Evolutionary conservation across 441 rosid genomes (phyloP), one percentile per base, ranked within the genome.

Genomic region (Pelargonium fulgidum): DNA sequence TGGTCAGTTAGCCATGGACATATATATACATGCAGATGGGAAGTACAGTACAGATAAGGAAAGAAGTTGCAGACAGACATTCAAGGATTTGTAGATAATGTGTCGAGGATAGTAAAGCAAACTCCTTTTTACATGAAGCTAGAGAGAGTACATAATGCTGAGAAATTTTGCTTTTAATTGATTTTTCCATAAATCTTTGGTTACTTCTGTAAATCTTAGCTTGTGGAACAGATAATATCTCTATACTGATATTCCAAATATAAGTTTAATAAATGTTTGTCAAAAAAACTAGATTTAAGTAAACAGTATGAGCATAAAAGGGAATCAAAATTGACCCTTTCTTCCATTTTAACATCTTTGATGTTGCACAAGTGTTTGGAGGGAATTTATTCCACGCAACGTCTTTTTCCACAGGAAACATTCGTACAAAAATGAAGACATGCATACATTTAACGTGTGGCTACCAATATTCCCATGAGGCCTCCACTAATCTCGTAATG

Each of bases 391-490:
- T 22, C 13, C 13, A 13, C n/a, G 22, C 36, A 29, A 29, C 4
- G 36, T 29, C 36, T 3, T 29, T 29, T 29, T 29, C 36, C 36
- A 29, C 36, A 29, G 4, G 36, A 29, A 29, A 29, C 3, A 29
- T 29, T 29, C 36, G 4, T 29, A 29, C 0, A 29, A 29, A 29
- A 29, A 29, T 0, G 5, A 29, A 29, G 36, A 29, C 4, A 29
- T 29, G 36, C 36, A 29, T 29, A 29, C 36, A 29, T 58, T 68
- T 76, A 80, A 3, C 84, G 84, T 2, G 79, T 74, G 41, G 91
- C 91, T 9, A 88, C 94, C 29, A 93, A 85, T 78, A 83, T 88
- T 44, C 96, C 98, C 96, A 93, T 88, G 73, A 89, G 77, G 67
- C 98, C 94, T 72, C 93, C 93, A 11, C 89, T 74, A 47, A 88